A percentile compares a stretch with the other conserved stretches of the same genome.
Conservation (phyloP, 2,329 filamentous ascomycete genomes). For the Monascus ruber region DNA sequence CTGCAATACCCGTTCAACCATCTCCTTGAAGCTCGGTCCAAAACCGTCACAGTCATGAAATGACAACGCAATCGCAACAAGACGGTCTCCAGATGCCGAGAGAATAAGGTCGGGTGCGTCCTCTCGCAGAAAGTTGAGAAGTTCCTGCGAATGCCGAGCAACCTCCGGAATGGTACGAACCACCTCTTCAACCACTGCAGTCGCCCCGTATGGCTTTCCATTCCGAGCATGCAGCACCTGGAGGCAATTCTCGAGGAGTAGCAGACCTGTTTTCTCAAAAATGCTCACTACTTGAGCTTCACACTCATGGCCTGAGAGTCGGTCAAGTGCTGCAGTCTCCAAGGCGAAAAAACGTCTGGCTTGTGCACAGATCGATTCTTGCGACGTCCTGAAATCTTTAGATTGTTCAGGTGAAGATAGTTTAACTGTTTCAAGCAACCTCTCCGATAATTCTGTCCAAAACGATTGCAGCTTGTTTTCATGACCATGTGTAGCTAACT, state of each 20-base stretch:
- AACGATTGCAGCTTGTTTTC: conserved; percentile 41
- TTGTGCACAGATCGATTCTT: conserved; percentile 55
- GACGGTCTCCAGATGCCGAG: conserved; percentile 56
- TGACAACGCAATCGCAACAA: conserved; percentile 55
- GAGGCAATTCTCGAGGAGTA: conserved; percentile 39
- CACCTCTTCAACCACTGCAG: conserved; percentile 45
- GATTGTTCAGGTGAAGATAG: conserved; percentile 73
- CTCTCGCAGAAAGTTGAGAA: conserved; percentile 43
- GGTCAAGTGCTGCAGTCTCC: conserved; percentile 28
- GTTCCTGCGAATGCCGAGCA: conserved; percentile 28
- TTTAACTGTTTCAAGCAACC: conserved; percentile 56
- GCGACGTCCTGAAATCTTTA: conserved; percentile 61
- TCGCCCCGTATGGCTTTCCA: conserved; percentile 57
- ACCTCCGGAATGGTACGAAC: conserved; percentile 34
- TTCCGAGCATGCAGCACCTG: conserved; percentile 42
- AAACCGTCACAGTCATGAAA: conserved; percentile 36
- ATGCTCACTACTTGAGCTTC: conserved; percentile 17
- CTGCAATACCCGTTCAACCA: conserved; percentile 23
- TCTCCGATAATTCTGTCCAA: conserved; percentile 52
- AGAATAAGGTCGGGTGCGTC: conserved; percentile 49
- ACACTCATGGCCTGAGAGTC: conserved; percentile 11
- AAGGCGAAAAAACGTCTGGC: conserved; percentile 58
- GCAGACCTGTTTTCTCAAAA: conserved; percentile 24
- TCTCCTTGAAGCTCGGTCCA: conserved; percentile 27
- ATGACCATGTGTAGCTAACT: conserved; percentile 30